These are phyloP conservation scores for Colletotrichum kahawae DNA, from an alignment of 2,329 filamentous ascomycete genomes.

Conservation along the genomic window DNA sequence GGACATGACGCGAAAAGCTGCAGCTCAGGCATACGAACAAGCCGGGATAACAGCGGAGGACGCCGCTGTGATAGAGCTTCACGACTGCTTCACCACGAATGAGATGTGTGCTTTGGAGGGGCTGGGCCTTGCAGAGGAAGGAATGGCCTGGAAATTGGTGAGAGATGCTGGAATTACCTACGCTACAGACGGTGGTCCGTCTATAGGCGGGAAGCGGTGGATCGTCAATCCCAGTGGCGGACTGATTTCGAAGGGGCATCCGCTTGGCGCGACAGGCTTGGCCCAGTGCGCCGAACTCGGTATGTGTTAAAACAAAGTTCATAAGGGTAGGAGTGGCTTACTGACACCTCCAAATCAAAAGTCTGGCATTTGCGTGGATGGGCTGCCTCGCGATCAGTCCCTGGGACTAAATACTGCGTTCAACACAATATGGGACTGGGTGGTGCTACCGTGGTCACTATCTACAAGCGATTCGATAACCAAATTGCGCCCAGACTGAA, in stretches of 20 bases:
- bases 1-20: not conserved
- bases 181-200: not conserved
- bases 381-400: not conserved
- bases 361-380: not conserved
- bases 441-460: not conserved
- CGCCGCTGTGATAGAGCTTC: not conserved
- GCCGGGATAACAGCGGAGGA: not conserved
- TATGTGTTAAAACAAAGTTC: not conserved
- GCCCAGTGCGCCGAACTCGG: not conserved
- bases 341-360: not conserved
- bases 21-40: not conserved
- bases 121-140: not conserved
- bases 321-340: not conserved
- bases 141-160: not conserved
- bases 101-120: not conserved
- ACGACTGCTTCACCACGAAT: not conserved
- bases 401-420: not conserved
- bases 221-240: not conserved
- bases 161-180: not conserved
- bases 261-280: not conserved
- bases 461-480: not conserved
- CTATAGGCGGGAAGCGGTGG: not conserved
- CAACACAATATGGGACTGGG: not conserved
- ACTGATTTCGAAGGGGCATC: not conserved
- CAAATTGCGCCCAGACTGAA: not conserved